Conservation (phyloP, 2,329 filamentous ascomycete species). For the Cucurbitaria berberidis region DNA sequence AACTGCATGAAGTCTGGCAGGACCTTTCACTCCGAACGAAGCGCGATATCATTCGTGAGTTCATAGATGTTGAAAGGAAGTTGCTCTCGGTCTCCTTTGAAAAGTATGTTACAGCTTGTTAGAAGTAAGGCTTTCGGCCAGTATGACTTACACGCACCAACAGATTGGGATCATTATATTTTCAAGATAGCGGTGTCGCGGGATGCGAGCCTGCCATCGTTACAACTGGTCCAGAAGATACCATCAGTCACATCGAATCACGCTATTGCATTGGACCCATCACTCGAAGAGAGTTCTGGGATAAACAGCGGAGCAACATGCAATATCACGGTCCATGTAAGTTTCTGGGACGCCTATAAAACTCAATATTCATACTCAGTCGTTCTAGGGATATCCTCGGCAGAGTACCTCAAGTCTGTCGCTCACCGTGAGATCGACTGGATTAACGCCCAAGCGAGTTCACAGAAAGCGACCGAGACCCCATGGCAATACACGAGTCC, state of each 20-base stretch:
- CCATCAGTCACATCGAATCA: conserved; percentile 18
- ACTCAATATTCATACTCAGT: conserved; percentile 9
- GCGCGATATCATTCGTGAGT: conserved; percentile 27
- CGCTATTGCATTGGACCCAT: conserved; percentile 33
- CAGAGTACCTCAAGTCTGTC: conserved; percentile 35
- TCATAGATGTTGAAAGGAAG: conserved; percentile 38
- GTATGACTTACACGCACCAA: conserved; percentile 17
- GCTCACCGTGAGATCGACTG: conserved; percentile 44
- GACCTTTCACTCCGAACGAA: conserved; percentile 26
- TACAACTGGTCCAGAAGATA: conserved; percentile 24
- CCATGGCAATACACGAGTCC: conserved; percentile 45
- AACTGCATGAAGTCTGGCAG: conserved; percentile 31
- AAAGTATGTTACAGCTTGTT: conserved; percentile 21
- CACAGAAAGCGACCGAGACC: conserved; percentile 31
- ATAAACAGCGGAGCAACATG: conserved; percentile 29
- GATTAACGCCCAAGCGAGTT: conserved; percentile 31
- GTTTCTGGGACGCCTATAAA: conserved; percentile 5
- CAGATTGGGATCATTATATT: conserved; percentile 31
- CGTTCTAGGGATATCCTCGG: conserved; percentile 28
- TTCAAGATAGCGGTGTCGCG: conserved; percentile 25
- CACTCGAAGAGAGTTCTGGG: conserved; percentile 31
- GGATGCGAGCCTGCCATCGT: conserved; percentile 40
- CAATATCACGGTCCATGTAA: conserved; percentile 33
- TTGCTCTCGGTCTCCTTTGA: conserved; percentile 39
- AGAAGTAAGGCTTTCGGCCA: conserved; percentile 25